These are phyloP conservation scores for Taxawa tesnikishii DNA, from an alignment of 2,329 filamentous ascomycete genomes.

Conservation along the genomic window DNA sequence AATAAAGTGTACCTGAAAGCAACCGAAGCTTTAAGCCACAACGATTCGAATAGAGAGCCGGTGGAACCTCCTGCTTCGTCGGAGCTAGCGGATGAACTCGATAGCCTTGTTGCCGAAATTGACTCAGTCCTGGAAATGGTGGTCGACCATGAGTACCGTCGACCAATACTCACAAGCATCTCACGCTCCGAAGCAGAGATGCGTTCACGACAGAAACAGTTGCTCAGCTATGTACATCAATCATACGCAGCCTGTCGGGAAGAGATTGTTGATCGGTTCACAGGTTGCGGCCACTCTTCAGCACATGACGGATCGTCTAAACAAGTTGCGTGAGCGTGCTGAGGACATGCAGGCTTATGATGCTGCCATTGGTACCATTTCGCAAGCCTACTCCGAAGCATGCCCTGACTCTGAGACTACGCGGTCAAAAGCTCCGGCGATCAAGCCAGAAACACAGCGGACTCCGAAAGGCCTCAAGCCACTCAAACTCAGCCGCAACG, in stretches of 20 bases:
- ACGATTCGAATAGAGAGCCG: slow-evolving; percentile 24
- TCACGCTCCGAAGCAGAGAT: slow-evolving; percentile 22
- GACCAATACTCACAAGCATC: slow-evolving; percentile 41
- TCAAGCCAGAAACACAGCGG: slow-evolving; percentile 2
- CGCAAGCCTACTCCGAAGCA: slow-evolving; percentile 10
- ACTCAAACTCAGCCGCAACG: slow-evolving; percentile 7
- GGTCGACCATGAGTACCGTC: slow-evolving; percentile 53
- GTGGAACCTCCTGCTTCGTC: not conserved
- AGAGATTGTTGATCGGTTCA: too few relatives aligned
- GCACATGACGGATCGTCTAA: slow-evolving; percentile 24
- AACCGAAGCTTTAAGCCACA: slow-evolving; percentile 27
- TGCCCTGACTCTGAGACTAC: slow-evolving; percentile 2
- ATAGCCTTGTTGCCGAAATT: slow-evolving; percentile 58
- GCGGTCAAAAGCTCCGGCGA: not conserved
- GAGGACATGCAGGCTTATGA: slow-evolving; percentile 16
- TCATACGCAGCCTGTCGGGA: too few relatives aligned
- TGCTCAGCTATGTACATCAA: slow-evolving; percentile 34
- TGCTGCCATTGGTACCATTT: slow-evolving; percentile 12
- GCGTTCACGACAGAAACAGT: slow-evolving; percentile 22
- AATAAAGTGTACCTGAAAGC: slow-evolving; percentile 37
- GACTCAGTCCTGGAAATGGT: slow-evolving; percentile 60
- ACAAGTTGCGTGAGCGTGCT: slow-evolving; percentile 14
- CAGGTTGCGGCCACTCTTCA: too few relatives aligned
- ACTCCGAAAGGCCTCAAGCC: slow-evolving; percentile 16
- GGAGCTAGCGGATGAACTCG: slow-evolving; percentile 15